phyloP scores from a whole-genome alignment of 371 early-diverging fungal genomes.

The Syncephalis fuscata region DNA sequence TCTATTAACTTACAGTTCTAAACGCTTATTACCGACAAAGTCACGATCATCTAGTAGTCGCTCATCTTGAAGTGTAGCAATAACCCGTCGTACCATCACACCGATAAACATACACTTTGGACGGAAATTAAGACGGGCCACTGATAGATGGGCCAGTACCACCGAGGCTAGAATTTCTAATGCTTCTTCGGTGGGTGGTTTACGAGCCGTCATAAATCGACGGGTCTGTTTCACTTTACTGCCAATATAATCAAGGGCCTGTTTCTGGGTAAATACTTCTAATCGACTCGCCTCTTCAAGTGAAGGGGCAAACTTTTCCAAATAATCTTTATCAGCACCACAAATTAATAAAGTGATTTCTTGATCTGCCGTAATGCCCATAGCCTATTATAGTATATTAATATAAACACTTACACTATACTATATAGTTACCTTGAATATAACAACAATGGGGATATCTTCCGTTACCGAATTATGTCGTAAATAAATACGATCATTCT shows the following conservation, averaged over 20 bases:
- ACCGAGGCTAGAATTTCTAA: conserved; percentile 81
- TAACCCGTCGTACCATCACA: conserved; percentile 94
- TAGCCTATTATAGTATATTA: conserved; percentile 30
- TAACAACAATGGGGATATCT: conserved; percentile 85
- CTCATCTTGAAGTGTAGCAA: conserved; percentile 70
- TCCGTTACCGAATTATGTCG: conserved; percentile 92
- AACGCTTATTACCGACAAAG: conserved; percentile 99
- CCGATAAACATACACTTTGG: conserved; percentile 94
- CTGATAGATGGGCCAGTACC: conserved; percentile 93
- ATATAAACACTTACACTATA: not conserved
- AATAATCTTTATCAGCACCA: conserved; percentile 64
- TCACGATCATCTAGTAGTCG: conserved; percentile 96
- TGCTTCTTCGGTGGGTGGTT: conserved; percentile 77
- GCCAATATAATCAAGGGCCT: conserved; percentile 88
- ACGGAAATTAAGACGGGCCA: conserved; percentile 72
- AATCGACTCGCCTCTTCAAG: conserved; percentile 74
- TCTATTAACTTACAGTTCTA: conserved; percentile 72
- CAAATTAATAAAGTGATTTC: conserved; percentile 93
- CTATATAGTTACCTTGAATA: conserved; percentile 35
- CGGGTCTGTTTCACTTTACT: conserved; percentile 53
- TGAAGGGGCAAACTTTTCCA: conserved; percentile 76
- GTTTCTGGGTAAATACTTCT: conserved; percentile 72
- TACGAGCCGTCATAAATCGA: conserved; percentile 30
- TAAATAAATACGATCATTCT: conserved; percentile 69
- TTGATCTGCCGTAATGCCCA: conserved; percentile 92